Percentiles rank a stretch among this genome's conserved stretches.
These are phyloP conservation scores for Fraxinus greggii DNA, from an alignment of 305 asterid species.

Conservation along the genomic window DNA sequence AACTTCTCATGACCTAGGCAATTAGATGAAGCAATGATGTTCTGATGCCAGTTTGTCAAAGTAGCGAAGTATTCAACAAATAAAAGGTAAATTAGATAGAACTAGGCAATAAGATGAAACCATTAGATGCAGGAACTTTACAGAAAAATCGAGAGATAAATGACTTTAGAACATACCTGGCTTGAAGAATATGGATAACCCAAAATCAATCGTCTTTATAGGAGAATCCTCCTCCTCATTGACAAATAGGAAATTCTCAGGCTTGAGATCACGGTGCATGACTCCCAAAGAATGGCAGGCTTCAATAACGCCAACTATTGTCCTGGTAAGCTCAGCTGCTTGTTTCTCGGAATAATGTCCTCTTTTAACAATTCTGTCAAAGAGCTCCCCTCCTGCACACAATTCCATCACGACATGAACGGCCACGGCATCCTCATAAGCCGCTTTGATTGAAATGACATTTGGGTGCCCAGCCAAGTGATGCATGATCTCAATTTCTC, in stretches of 20 bases:
- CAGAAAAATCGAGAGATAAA: neutral
- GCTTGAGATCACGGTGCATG: constrained; percentile 84
- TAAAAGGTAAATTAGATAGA: neutral
- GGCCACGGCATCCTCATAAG: constrained; percentile 78
- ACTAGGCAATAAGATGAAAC: neutral
- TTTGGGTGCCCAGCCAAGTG: constrained; percentile 59
- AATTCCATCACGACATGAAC: constrained; percentile 88
- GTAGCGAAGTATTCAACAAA: neutral
- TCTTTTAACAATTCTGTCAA: constrained; percentile 64
- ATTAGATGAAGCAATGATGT: neutral
- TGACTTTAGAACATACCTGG: constrained; percentile 49
- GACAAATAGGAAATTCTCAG: constrained; percentile 75
- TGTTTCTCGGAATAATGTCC: constrained; percentile 78
- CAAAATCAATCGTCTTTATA: constrained; percentile 72
- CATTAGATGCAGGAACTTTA: constrained; percentile 7
- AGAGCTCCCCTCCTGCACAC: constrained; percentile 87
- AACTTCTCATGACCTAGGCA: neutral
- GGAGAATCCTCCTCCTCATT: constrained; percentile 66
- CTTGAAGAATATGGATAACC: constrained; percentile 74
- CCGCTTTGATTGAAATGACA: constrained; percentile 64
- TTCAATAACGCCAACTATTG: constrained; percentile 65
- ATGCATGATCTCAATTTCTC: constrained; percentile 78
- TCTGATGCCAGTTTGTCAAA: neutral
- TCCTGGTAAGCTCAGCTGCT: constrained; percentile 76
- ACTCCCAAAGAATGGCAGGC: constrained; percentile 84